Evolutionary conservation across 129 eudicot species (phyloP).

Genomic region (Pittosporum tobira): DNA sequence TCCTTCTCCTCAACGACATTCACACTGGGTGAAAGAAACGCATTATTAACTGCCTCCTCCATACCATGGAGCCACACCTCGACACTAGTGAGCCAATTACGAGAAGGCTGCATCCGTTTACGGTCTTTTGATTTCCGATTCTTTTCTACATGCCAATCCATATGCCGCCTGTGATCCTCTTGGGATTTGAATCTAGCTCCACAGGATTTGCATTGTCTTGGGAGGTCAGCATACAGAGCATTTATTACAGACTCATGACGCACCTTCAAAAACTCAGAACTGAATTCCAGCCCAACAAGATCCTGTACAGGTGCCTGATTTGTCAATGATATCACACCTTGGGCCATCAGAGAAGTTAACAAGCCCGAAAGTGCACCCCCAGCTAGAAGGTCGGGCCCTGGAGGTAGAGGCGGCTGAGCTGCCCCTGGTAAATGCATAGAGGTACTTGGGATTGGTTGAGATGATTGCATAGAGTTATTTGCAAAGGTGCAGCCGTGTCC

Average conservation of each 20-base stretch:
- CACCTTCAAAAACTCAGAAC: slow-evolving; percentile 68
- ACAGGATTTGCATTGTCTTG: slow-evolving; percentile 88
- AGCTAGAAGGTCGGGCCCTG: slow-evolving; percentile 44
- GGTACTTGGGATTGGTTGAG: slow-evolving; percentile 23
- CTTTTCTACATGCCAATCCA: slow-evolving; percentile 98
- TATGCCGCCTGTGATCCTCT: slow-evolving; percentile 90
- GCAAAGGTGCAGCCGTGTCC: slow-evolving; percentile 29
- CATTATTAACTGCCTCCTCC: slow-evolving; percentile 77
- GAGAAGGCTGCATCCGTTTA: slow-evolving; percentile 87
- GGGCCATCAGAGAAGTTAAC: slow-evolving; percentile 62
- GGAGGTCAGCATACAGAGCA: slow-evolving; percentile 66
- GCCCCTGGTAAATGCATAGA: slow-evolving; percentile 34
- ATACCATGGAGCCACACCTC: slow-evolving; percentile 84
- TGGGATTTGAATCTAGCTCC: slow-evolving; percentile 81
- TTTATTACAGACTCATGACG: slow-evolving; percentile 73
- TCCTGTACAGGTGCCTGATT: slow-evolving; percentile 58
- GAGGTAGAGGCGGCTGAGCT: slow-evolving; percentile 38
- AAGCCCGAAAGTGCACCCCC: slow-evolving; percentile 57
- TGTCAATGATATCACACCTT: slow-evolving; percentile 63
- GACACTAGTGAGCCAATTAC: slow-evolving; percentile 79
- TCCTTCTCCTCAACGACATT: slow-evolving; percentile 43
- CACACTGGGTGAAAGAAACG: slow-evolving; percentile 57
- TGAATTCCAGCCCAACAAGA: slow-evolving; percentile 71
- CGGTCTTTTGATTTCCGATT: slow-evolving; percentile 67
- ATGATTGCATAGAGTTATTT: slow-evolving; percentile 28